Conservation (phyloP, 2,329 filamentous ascomycete species). For the Trichophyton equinum region DNA sequence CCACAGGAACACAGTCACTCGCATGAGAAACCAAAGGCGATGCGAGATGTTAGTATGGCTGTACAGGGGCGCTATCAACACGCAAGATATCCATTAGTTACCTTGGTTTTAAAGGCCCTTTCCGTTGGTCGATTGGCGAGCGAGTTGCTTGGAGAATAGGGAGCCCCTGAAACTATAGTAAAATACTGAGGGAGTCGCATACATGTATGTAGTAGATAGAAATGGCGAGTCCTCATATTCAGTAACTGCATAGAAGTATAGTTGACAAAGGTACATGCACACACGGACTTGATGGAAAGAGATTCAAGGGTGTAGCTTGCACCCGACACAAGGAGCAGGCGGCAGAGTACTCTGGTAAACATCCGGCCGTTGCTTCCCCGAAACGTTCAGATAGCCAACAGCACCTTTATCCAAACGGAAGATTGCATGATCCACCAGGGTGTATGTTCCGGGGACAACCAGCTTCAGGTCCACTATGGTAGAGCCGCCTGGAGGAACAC, state of each 20-base stretch:
- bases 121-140: no score
- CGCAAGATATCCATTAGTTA: no score
- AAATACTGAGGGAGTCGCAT: no score
- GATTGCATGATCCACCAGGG: slow-evolving; percentile 25
- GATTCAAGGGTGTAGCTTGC: slow-evolving; percentile 23
- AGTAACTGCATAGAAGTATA: not conserved
- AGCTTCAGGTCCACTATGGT: slow-evolving; percentile 24
- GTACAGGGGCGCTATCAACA: no score
- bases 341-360: slow-evolving; percentile 19
- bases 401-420: slow-evolving; percentile 26
- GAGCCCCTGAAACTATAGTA: no score
- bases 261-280: not conserved
- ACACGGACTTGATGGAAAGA: not conserved
- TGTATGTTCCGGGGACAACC: slow-evolving; percentile 24
- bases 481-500: slow-evolving; percentile 20
- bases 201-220: no score
- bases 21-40: no score
- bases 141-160: no score
- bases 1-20: no score
- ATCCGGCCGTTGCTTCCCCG: slow-evolving; percentile 20
- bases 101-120: no score
- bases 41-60: no score
- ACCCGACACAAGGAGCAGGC: slow-evolving; percentile 22
- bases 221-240: no score
- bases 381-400: slow-evolving; percentile 26